These are phyloP conservation scores for Amanita rimosa DNA, from an alignment of 768 basidiomycete species.

Conservation along the genomic window DNA sequence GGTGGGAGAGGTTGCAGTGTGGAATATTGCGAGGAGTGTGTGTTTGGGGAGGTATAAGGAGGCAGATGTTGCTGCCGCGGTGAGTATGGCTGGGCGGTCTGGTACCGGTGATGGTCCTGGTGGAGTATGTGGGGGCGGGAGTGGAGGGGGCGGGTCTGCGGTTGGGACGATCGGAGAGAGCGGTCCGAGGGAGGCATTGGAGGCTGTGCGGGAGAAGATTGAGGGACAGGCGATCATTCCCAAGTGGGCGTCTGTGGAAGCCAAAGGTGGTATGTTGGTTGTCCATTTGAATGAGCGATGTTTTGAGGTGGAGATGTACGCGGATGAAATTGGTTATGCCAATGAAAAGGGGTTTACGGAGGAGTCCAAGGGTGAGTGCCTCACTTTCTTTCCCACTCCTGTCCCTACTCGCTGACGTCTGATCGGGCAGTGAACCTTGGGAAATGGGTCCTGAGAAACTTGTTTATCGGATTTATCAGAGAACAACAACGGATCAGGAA, in stretches of 20 bases:
- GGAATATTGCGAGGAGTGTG: conserved; percentile 75
- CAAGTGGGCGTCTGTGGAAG: conserved; percentile 84
- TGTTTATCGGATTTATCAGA: conserved; percentile 69
- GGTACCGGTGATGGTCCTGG: conserved; percentile 37
- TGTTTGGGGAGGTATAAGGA: conserved; percentile 64
- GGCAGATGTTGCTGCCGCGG: conserved; percentile 56
- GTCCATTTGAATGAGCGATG: conserved; percentile 81
- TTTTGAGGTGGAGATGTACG: conserved; percentile 93
- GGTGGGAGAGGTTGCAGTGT: conserved; percentile 77
- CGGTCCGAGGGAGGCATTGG: conserved; percentile 76
- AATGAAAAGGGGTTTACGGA: conserved; percentile 54
- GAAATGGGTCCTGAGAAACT: conserved; percentile 81
- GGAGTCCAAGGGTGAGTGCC: conserved; percentile 68
- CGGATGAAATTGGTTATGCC: conserved; percentile 76
- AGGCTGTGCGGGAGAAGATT: conserved; percentile 81
- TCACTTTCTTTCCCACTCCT: conserved; percentile 4
- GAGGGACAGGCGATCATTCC: conserved; percentile 87
- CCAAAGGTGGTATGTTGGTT: conserved; percentile 78
- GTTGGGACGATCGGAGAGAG: conserved; percentile 27
- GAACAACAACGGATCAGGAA: conserved; percentile 43
- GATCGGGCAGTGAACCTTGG: conserved; percentile 68
- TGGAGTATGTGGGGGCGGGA: conserved; percentile 18
- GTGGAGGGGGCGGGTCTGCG: not conserved
- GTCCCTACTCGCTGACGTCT: not conserved
- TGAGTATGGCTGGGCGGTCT: conserved; percentile 32